Conservation (phyloP, 176 grass and related monocot genomes). For the Zoysia japonica region DNA sequence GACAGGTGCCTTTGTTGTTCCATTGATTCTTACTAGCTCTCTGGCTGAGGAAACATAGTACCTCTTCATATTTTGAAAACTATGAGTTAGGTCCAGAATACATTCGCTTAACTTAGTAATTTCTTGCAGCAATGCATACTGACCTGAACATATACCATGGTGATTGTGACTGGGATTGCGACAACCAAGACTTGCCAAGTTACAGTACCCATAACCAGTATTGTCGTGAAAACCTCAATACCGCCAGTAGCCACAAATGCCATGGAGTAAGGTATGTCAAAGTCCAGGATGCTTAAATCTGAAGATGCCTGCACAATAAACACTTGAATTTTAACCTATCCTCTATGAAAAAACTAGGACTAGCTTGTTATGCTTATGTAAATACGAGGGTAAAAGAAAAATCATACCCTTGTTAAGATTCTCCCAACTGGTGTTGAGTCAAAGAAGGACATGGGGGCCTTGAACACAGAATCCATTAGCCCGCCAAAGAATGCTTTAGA, state of each 20-base stretch:
- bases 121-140: constrained; percentile 23
- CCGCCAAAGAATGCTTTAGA: constrained; percentile 79
- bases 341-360: neutral
- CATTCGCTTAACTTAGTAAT: constrained; percentile 4
- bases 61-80: constrained; percentile 56
- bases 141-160: constrained; percentile 75
- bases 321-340: neutral
- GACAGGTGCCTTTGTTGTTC: constrained; percentile 89
- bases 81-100: constrained; percentile 31
- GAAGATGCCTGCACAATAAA: constrained; percentile 74
- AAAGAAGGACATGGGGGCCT: constrained; percentile 95
- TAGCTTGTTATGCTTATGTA: constrained; percentile 12
- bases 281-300: constrained; percentile 93
- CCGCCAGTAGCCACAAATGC: constrained; percentile 53
- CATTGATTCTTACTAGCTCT: constrained; percentile 93
- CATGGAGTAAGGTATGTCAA: constrained; percentile 92
- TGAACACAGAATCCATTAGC: constrained; percentile 84
- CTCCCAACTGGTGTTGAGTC: constrained; percentile 92
- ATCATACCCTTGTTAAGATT: constrained; percentile 81
- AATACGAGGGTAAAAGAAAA: constrained; percentile 5
- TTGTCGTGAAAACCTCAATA: constrained; percentile 44
- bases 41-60: constrained; percentile 81
- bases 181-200: constrained; percentile 86
- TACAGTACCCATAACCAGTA: constrained; percentile 69
- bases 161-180: constrained; percentile 67